Evolutionary conservation across 306 rosid genomes (phyloP).

Genomic region (Calophaca sinica): DNA sequence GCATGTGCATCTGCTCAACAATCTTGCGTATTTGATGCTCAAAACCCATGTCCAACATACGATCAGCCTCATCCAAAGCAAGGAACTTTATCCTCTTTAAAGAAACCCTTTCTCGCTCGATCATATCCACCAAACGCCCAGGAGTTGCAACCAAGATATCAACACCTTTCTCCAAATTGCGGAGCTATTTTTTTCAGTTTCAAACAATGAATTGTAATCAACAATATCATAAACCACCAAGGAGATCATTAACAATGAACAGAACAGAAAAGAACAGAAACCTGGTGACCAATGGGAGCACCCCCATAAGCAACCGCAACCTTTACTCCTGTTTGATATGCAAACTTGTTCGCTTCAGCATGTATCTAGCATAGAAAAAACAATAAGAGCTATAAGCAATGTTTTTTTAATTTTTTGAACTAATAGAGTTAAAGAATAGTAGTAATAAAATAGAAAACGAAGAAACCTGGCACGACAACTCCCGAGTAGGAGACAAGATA

Average conservation of each 20-base stretch:
- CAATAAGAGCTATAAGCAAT: not conserved
- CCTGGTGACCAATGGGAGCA: conserved; percentile 74
- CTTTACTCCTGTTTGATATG: conserved; percentile 76
- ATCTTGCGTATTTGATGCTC: conserved; percentile 87
- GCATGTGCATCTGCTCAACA: conserved; percentile 82
- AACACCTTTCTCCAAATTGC: conserved; percentile 76
- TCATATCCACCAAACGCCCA: conserved; percentile 83
- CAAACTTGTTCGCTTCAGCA: conserved; percentile 73
- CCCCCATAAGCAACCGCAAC: conserved; percentile 85
- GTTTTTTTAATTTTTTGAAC: not conserved
- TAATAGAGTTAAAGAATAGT: not conserved
- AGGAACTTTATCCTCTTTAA: conserved; percentile 61
- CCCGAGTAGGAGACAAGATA: conserved; percentile 81
- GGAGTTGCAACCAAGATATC: conserved; percentile 93
- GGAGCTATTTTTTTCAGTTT: conserved; percentile 49
- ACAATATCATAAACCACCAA: not conserved
- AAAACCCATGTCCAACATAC: conserved; percentile 95
- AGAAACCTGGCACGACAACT: conserved; percentile 75
- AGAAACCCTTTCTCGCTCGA: conserved; percentile 78
- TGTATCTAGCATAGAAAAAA: conserved; percentile 57
- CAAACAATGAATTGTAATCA: not conserved
- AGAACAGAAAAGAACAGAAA: conserved; percentile 20
- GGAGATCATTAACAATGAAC: too few relatives aligned
- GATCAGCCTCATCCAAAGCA: conserved; percentile 88
- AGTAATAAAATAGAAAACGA: not conserved